Conservation (phyloP, 129 eudicot genomes). For the Gnaphalium uliginosum region DNA sequence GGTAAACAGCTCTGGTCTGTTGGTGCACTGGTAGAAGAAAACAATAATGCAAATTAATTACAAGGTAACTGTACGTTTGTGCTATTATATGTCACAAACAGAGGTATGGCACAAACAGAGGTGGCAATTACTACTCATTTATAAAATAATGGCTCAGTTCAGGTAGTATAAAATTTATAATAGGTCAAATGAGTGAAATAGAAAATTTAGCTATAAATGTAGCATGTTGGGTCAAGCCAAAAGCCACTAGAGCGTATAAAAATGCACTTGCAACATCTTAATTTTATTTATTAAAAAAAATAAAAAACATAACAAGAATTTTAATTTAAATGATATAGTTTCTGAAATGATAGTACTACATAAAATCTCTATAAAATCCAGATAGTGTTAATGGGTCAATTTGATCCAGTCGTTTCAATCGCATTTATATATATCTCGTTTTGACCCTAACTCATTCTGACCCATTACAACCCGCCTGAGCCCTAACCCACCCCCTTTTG, state of each 20-base stretch:
- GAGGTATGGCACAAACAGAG: not conserved
- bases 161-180: not conserved
- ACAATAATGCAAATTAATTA: conserved; percentile 14
- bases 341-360: not conserved
- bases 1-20: conserved; percentile 57
- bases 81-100: not conserved
- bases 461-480: not conserved
- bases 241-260: not conserved
- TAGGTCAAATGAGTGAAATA: not conserved
- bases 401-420: too few relatives aligned
- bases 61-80: not conserved
- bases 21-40: conserved; percentile 48
- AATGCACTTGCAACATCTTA: not conserved
- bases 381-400: not conserved
- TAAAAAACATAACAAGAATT: not conserved
- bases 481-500: not conserved
- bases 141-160: not conserved
- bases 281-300: not conserved
- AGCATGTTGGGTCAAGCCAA: not conserved
- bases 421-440: not conserved
- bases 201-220: not conserved
- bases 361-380: not conserved
- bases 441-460: not conserved
- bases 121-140: not conserved
- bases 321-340: not conserved